A percentile compares a stretch with the other conserved stretches of the same genome.
Conservation (phyloP, 1,284 basidiomycete species). For the Entoloma clypeatum region DNA sequence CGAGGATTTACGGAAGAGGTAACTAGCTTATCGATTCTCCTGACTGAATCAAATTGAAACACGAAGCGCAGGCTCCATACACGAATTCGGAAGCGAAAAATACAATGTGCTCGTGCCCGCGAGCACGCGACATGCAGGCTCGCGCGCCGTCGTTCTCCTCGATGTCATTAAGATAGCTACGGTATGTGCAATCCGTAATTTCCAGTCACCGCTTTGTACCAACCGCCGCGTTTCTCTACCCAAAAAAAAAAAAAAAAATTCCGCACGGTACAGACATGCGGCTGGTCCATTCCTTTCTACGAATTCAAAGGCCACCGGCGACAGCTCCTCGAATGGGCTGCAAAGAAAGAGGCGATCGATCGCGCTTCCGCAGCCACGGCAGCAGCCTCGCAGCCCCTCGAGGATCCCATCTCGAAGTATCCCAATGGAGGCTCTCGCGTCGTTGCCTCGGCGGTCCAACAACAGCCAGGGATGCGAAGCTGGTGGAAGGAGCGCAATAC, state of each 20-base stretch:
- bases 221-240: background rate
- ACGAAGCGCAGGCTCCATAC: constrained; percentile 31
- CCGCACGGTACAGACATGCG: constrained; percentile 34
- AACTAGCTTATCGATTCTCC: constrained; percentile 6
- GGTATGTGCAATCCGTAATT: constrained; percentile 23
- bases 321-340: constrained; percentile 29
- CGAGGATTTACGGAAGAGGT: constrained; percentile 45
- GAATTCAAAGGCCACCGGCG: constrained; percentile 39
- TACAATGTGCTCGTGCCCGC: constrained; percentile 37
- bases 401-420: too few relatives aligned
- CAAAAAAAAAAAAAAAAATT: background rate
- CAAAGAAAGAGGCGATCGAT: constrained; percentile 27
- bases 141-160: constrained; percentile 41
- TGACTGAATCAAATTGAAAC: constrained; percentile 7
- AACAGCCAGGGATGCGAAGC: constrained; percentile 33
- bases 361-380: constrained; percentile 18
- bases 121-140: constrained; percentile 36
- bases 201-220: background rate
- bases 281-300: constrained; percentile 41
- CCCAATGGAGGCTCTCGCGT: too few relatives aligned
- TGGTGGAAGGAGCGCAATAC: constrained; percentile 42
- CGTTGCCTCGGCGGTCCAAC: too few relatives aligned
- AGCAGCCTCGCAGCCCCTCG: constrained; percentile 17
- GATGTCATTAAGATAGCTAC: constrained; percentile 43
- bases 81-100: constrained; percentile 42